phyloP scores from a whole-genome alignment of 148 eudicot species.

The Oxyria digyna region DNA sequence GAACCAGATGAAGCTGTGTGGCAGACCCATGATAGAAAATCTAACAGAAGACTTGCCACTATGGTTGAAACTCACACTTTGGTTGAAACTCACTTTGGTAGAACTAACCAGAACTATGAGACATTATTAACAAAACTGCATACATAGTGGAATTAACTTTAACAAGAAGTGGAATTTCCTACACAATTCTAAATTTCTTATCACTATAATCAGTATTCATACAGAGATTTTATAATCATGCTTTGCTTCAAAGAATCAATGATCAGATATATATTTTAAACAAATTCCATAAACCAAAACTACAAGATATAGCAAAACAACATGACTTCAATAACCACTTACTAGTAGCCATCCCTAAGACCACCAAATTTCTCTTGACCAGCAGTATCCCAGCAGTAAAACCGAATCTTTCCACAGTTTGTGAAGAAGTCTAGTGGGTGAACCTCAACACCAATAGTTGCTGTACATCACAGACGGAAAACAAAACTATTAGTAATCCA shows the following conservation, averaged over 20 bases:
- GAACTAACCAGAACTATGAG: no score
- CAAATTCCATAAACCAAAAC: neutral
- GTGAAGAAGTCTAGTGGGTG: constrained; percentile 60
- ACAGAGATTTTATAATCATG: no score
- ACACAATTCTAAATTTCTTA: no score
- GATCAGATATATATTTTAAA: no score
- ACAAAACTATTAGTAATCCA: neutral
- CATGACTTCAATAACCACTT: constrained; percentile 8
- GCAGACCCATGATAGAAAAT: no score
- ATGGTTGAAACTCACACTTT: no score
- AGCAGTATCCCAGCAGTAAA: constrained; percentile 76
- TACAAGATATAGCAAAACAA: neutral
- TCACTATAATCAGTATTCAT: no score
- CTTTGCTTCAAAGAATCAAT: neutral
- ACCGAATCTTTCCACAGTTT: constrained; percentile 48
- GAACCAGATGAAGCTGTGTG: no score
- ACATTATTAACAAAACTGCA: neutral
- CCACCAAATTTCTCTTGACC: constrained; percentile 76
- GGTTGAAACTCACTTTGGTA: no score
- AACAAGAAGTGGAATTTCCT: neutral
- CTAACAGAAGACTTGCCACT: no score
- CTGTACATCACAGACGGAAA: constrained; percentile 16
- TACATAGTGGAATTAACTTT: neutral
- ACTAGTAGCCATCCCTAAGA: constrained; percentile 64
- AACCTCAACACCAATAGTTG: constrained; percentile 70